These are phyloP conservation scores for Hygrophoropsis aurantiaca DNA, from an alignment of 768 basidiomycete genomes.

Conservation along the genomic window DNA sequence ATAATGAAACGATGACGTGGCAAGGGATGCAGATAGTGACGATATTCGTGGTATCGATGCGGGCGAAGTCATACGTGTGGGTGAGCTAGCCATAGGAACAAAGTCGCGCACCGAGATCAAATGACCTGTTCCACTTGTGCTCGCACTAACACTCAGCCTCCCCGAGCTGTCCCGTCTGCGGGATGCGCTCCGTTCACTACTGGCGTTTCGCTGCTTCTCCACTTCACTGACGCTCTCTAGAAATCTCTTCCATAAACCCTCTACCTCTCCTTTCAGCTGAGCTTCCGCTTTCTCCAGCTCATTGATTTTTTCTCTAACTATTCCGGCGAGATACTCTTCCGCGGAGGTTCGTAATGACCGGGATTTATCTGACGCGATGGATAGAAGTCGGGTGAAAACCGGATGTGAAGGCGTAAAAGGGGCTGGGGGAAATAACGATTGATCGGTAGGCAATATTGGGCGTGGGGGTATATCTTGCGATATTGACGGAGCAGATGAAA, in stretches of 20 bases:
- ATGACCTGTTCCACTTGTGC: conserved; percentile 27
- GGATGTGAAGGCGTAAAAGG: conserved; percentile 78
- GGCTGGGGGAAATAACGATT: conserved; percentile 68
- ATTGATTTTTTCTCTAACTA: conserved; percentile 52
- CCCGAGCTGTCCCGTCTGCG: conserved; percentile 18
- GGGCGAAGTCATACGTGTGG: conserved; percentile 35
- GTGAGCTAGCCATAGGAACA: conserved; percentile 43
- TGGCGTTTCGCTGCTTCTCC: conserved; percentile 37
- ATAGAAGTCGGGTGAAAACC: conserved; percentile 63
- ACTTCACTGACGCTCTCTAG: conserved; percentile 44
- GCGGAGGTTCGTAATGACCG: conserved; percentile 52
- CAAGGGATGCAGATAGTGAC: conserved; percentile 71
- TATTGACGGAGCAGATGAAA: conserved; percentile 26
- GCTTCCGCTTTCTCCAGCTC: conserved; percentile 58
- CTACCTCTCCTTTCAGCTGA: conserved; percentile 55
- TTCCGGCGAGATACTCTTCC: conserved; percentile 55
- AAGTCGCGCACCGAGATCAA: conserved; percentile 53
- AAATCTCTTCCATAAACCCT: conserved; percentile 63
- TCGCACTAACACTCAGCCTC: conserved; percentile 15
- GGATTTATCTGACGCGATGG: conserved; percentile 55
- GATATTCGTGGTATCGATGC: conserved; percentile 47
- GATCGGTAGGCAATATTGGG: conserved; percentile 51
- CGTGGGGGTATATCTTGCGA: conserved; percentile 22
- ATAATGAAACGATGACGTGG: conserved; percentile 56
- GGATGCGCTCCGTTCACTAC: conserved; percentile 3